phyloP scores from a whole-genome alignment of 2,329 filamentous ascomycete genomes.

The Penicillium paneum region DNA sequence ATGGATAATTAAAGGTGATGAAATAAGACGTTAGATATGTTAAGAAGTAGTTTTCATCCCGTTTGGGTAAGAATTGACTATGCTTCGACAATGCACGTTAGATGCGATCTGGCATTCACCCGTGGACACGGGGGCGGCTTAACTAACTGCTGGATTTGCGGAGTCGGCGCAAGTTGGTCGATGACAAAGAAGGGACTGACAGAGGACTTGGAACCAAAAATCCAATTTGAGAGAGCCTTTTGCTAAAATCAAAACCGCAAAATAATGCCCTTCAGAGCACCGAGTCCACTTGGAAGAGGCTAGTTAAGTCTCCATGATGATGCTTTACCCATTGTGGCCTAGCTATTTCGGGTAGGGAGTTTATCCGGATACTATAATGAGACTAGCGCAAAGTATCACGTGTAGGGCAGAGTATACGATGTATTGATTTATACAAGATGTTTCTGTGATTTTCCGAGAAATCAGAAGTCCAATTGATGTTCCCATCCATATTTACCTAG shows the following conservation, averaged over 20 bases:
- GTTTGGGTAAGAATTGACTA: conserved; percentile 15
- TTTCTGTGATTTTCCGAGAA: background rate
- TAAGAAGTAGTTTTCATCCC: conserved; percentile 28
- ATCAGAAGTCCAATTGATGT: fast-evolving
- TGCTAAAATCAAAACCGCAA: conserved; percentile 1
- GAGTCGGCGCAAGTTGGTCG: conserved; percentile 5
- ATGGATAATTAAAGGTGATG: conserved; percentile 1
- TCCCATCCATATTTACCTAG: background rate
- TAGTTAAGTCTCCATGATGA: conserved; percentile 27
- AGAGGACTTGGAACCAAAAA: background rate
- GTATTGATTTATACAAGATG: background rate
- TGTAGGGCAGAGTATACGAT: conserved; percentile 10
- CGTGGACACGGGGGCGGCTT: conserved; percentile 13
- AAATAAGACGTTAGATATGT: conserved; percentile 16
- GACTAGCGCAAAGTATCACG: conserved; percentile 21
- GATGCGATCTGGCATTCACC: conserved; percentile 31
- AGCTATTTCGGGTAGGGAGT: conserved; percentile 13
- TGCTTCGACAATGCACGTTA: conserved; percentile 23
- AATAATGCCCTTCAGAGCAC: conserved; percentile 3
- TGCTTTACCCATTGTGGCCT: conserved; percentile 26
- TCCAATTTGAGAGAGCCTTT: background rate
- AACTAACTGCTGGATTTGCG: conserved; percentile 8
- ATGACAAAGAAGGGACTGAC: background rate
- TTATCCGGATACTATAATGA: conserved; percentile 18
- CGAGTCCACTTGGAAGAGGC: conserved; percentile 14